These are phyloP conservation scores for Lipomyces orientalis DNA, from an alignment of 805 yeast genomes.

Conservation along the genomic window DNA sequence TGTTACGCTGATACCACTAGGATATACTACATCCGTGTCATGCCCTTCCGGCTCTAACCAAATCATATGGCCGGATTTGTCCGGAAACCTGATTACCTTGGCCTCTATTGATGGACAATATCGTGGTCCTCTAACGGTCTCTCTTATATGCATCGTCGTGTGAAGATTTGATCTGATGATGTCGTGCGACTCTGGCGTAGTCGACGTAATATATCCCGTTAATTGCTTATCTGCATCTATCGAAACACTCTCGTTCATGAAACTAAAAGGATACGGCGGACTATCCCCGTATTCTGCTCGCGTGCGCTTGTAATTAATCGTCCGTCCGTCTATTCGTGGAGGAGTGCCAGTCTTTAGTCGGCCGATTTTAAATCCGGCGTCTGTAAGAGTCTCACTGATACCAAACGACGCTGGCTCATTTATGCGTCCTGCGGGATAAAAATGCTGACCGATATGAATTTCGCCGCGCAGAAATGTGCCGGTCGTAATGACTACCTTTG, in stretches of 20 bases:
- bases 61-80: constrained; percentile 75
- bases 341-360: constrained; percentile 98
- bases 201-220: constrained; percentile 75
- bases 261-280: constrained; percentile 91
- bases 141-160: constrained; percentile 86
- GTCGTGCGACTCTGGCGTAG: constrained; percentile 76
- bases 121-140: constrained; percentile 94
- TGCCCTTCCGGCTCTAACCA: constrained; percentile 98
- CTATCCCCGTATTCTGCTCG: constrained; percentile 77
- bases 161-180: constrained; percentile 72
- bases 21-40: constrained; percentile 85
- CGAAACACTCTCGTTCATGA: constrained; percentile 69
- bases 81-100: constrained; percentile 78
- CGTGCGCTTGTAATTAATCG: constrained; percentile 71
- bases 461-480: constrained; percentile 96
- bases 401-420: constrained; percentile 94
- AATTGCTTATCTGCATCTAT: constrained; percentile 51
- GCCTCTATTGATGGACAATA: constrained; percentile 97
- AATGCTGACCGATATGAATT: constrained; percentile 83
- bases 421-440: constrained; percentile 88
- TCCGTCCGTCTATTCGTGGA: constrained; percentile 74
- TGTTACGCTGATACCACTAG: constrained; percentile 94
- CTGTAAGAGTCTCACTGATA: constrained; percentile 73
- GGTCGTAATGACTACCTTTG: constrained; percentile 84
- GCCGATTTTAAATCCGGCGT: constrained; percentile 83